Base-by-base conservation (phyloP, 75 land plant genomes). In the Cupressus sempervirens region DNA sequence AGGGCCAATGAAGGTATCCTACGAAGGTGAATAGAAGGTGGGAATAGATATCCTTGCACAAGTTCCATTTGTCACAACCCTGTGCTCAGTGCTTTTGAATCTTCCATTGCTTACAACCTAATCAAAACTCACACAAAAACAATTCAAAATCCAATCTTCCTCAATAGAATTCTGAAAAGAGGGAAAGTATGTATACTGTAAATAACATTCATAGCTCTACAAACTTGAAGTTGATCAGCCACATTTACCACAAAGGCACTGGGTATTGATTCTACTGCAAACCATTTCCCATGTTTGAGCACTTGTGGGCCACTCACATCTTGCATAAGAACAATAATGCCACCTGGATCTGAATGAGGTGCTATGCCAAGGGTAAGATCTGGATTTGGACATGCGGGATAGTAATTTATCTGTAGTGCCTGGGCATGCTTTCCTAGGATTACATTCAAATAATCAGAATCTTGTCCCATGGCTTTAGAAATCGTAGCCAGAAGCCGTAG, bases 301-400 rank as follows among this genome's bases (percentile, higher is more conserved):
- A 9, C 50, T 48, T 48, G 50, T 12, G 10, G 11, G 50, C 50
- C 50, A 48, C 50, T 48, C 11, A 9, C 50, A 48, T 48, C 50
- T 48, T 48, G 50, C 50, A 48, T 48, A 10, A 48, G 50, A 48
- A 48, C 50, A 8, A 12, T 48, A 48, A 48, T 48, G 50, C 50
- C 50, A 48, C 50, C 1, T 48, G 50, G 50, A 48, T 48, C 50
- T 48, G 50, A 48, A 48, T 48, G 50, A 8, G 50, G 10, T 48
- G 50, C 50, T 48, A 48, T 10, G 50, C 50, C 50, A 48, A 90
- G 87, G 20, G 94, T 94, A 3, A 93, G 90, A 50, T 90, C 93
- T 68, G 95, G 95, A 52, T 94, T 88, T 15, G 94, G 95, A 74
- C 95, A 94, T 29, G 93, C 88, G 12, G 94, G 95, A 76, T 94